Evolutionary conservation across 73 alveolate genomes (phyloP), one percentile per base, ranked within the genome.

Genomic region (Uronychia setigera): DNA sequence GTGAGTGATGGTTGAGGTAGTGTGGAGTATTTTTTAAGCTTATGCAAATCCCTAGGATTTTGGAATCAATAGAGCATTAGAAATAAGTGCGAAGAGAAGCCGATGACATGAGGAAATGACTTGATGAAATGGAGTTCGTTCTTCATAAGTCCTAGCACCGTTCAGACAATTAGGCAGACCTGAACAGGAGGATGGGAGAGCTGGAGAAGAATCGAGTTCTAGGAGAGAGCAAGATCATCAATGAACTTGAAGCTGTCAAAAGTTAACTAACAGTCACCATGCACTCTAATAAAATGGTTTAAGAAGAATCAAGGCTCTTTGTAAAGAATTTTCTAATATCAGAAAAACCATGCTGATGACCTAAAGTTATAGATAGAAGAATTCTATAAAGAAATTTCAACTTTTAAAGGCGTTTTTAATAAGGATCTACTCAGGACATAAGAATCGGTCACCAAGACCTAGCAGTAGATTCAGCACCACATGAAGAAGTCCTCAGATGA

Each of bases 151-250:
- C 67, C 19, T 19, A 46, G 67, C 67, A 46, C 67, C 67, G 67
- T 11, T 46, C 67, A 5, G 67, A 46, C 67, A 46, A 46, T 19
- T 46, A 46, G 19, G 67, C 67, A 46, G 67, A 46, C n/a, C 67
- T 46, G n/a, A 46, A 46, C 67, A 46, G 67, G 67, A 46, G 67
- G 67, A 46, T 46, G 67, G 67, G n/a, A 46, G 67, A 46, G 19
- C 67, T 46, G 5, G 67, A 46, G 67, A 46, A 46, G 19, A 46
- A 46, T 19, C 5, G 67, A 46, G 19, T 46, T 5, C 67, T 46
- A 19, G 19, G 67, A 5, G 67, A 46, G 19, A 46, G n/a, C 67
- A 11, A 46, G 19, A 46, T 46, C 19, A 11, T 46, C 67, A 11
- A 46, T 11, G 67, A 46, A 5, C 67, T 46, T 5, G 67, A 46